phyloP scores from a whole-genome alignment of 805 yeast species.

The Saccharomycopsis schoenii region DNA sequence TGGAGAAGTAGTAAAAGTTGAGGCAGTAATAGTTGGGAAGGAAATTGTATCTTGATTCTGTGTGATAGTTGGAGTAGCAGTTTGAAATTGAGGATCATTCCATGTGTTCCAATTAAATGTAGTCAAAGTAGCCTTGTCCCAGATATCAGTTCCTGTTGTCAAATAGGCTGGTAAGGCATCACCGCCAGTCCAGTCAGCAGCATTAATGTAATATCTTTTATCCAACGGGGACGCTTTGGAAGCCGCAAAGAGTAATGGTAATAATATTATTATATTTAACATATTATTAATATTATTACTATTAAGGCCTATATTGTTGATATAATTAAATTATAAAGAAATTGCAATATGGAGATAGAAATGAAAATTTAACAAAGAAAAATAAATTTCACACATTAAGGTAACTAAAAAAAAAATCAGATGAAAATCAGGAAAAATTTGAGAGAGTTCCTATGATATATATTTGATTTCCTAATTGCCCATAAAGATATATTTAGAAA shows the following conservation, averaged over 20 bases:
- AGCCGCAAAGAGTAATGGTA: background rate
- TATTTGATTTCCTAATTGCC: background rate
- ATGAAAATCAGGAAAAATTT: background rate
- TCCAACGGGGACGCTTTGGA: conserved; percentile 2
- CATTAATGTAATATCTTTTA: conserved; percentile 16
- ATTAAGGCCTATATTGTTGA: background rate
- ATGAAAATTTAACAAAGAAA: background rate
- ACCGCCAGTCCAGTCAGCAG: conserved; percentile 14
- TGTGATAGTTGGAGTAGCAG: conserved; percentile 2
- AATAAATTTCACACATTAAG: background rate
- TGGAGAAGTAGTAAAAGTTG: background rate
- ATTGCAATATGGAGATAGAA: background rate
- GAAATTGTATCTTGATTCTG: background rate
- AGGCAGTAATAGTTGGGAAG: background rate
- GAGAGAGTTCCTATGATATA: background rate
- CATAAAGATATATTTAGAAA: background rate
- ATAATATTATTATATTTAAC: background rate
- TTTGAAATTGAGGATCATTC: conserved; percentile 10
- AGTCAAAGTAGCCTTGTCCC: conserved; percentile 18
- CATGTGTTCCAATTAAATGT: conserved; percentile 17
- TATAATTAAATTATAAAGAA: background rate
- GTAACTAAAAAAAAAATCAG: background rate
- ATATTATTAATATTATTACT: background rate
- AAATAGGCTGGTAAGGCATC: conserved; percentile 16
- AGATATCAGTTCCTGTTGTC: conserved; percentile 17